Percentiles rank a stretch among this genome's conserved stretches.
Conservation (phyloP, 2,329 filamentous ascomycete genomes). For the Anisogramma anomala region DNA sequence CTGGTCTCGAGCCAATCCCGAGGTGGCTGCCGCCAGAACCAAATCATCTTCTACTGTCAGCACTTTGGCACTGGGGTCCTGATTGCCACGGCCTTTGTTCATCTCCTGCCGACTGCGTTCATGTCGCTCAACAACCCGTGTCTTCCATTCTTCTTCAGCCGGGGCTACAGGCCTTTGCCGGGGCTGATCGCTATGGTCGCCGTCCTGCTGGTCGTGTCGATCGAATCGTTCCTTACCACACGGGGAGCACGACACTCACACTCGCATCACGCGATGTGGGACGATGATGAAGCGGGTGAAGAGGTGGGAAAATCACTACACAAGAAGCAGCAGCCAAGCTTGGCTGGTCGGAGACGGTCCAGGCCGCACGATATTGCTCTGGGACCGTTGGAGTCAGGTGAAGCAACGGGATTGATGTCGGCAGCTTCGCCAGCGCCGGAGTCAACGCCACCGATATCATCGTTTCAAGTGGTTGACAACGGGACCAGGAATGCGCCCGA, state of each 20-base stretch:
- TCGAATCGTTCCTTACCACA: slow-evolving; percentile 83
- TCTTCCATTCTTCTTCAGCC: slow-evolving; percentile 66
- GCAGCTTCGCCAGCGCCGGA: slow-evolving; percentile 47
- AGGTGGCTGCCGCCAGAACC: slow-evolving; percentile 37
- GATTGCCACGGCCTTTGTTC: slow-evolving; percentile 78
- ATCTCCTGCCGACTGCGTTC: slow-evolving; percentile 60
- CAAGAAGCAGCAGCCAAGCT: slow-evolving; percentile 17
- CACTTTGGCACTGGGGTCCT: slow-evolving; percentile 75
- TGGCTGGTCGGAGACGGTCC: slow-evolving; percentile 28
- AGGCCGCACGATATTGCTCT: slow-evolving; percentile 39
- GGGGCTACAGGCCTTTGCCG: slow-evolving; percentile 67
- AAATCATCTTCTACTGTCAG: slow-evolving; percentile 54
- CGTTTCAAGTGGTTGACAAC: slow-evolving; percentile 15
- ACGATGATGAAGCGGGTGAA: slow-evolving; percentile 29
- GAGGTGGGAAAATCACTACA: slow-evolving; percentile 15
- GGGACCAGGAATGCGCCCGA: slow-evolving; percentile 12
- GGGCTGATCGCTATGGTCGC: slow-evolving; percentile 73
- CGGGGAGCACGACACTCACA: slow-evolving; percentile 51
- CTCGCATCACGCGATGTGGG: slow-evolving; percentile 44
- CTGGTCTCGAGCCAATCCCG: slow-evolving; percentile 50
- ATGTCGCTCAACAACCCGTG: slow-evolving; percentile 56
- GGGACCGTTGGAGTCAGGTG: slow-evolving; percentile 35
- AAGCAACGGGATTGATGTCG: slow-evolving; percentile 39
- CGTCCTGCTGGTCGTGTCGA: slow-evolving; percentile 67
- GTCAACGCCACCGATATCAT: slow-evolving; percentile 42